Percentiles rank a stretch among this genome's conserved stretches.
Evolutionary conservation across 1,284 basidiomycete genomes (phyloP).

Genomic region (Xerocomus minutiporus): DNA sequence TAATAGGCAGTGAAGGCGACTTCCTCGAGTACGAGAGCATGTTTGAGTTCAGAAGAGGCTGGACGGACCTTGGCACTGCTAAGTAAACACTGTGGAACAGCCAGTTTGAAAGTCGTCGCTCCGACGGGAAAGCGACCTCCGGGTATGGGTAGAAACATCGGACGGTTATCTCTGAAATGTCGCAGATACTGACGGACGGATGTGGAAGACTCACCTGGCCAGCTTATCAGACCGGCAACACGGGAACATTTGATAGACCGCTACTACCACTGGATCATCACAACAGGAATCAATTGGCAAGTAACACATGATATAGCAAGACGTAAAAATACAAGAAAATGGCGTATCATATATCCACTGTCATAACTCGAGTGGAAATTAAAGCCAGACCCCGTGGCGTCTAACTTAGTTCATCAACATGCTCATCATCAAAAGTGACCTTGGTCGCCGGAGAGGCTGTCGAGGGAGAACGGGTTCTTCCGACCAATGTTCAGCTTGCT

Average conservation of each 20-base stretch:
- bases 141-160: slow-evolving; percentile 5
- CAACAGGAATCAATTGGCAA: too few species aligned
- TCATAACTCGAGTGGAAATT: too few species aligned
- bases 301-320: slow-evolving; percentile 1
- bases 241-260: too few species aligned
- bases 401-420: too few species aligned
- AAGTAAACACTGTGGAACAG: slow-evolving; percentile 29
- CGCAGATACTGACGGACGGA: too few species aligned
- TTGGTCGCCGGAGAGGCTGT: not conserved
- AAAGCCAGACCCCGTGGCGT: too few species aligned
- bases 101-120: slow-evolving; percentile 47
- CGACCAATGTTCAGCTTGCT: not conserved
- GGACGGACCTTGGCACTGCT: slow-evolving; percentile 33
- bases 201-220: too few species aligned
- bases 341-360: not conserved
- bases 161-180: too few species aligned
- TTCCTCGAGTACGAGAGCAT: slow-evolving; percentile 50
- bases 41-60: slow-evolving; percentile 24
- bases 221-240: too few species aligned
- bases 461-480: slow-evolving; percentile 7
- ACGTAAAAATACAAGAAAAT: slow-evolving; percentile 38
- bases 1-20: slow-evolving; percentile 59
- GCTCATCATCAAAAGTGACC: not conserved
- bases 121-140: slow-evolving; percentile 50
- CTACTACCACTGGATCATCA: too few species aligned